Evolutionary conservation across 208 protist genomes (phyloP).

Genomic region (Acanthamoeba culbertsoni): DNA sequence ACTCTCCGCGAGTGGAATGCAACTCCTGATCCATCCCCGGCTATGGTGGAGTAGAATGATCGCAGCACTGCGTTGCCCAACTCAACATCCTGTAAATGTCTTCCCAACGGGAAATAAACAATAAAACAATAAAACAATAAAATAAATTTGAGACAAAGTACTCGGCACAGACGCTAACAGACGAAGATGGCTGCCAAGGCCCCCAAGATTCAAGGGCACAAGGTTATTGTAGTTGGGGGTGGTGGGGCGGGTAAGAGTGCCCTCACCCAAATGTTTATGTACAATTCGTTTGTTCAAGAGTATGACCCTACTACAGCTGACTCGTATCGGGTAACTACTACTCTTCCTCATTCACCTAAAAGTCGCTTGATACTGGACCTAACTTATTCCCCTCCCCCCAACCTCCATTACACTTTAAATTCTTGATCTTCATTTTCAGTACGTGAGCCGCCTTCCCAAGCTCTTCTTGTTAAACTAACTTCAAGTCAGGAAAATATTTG

Average conservation of each 20-base stretch:
- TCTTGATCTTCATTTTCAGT: no score
- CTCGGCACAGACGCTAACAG: no score
- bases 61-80: no score
- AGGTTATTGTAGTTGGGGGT: slow-evolving; percentile 22
- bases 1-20: not conserved
- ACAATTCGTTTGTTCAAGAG: slow-evolving; percentile 80
- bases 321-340: slow-evolving; percentile 61
- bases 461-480: not conserved
- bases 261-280: slow-evolving; percentile 69
- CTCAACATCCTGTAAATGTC: no score
- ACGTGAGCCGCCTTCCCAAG: not conserved
- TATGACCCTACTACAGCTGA: slow-evolving; percentile 79
- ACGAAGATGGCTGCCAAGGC: not conserved
- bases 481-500: not conserved
- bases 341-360: not conserved
- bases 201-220: not conserved
- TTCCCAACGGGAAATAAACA: no score
- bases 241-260: slow-evolving; percentile 77
- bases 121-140: no score
- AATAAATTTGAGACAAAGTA: no score
- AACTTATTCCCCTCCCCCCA: not conserved
- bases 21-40: not conserved
- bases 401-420: no score
- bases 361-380: not conserved
- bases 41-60: not conserved